These are phyloP conservation scores for Irpex rosettiformis DNA, from an alignment of 1,284 basidiomycete genomes.

Conservation along the genomic window DNA sequence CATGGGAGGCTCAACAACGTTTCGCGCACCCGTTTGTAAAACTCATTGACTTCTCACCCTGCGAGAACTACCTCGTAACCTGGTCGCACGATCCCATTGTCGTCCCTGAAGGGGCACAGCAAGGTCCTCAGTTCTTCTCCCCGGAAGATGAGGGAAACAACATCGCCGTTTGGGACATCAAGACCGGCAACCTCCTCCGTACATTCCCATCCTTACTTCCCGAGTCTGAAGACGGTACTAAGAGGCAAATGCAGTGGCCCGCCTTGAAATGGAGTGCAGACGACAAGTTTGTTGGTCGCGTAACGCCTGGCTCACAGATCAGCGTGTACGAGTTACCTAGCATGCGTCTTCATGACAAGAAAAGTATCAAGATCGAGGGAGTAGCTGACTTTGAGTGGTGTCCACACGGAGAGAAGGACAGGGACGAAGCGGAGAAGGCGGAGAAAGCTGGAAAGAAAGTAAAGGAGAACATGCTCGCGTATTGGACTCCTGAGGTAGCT, in stretches of 20 bases:
- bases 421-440: slow-evolving; percentile 67
- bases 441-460: slow-evolving; percentile 50
- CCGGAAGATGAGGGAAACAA: slow-evolving; percentile 97
- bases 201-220: slow-evolving; percentile 78
- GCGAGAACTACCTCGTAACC: slow-evolving; percentile 96
- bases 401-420: slow-evolving; percentile 88
- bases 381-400: slow-evolving; percentile 99
- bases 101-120: slow-evolving; percentile 78
- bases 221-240: slow-evolving; percentile 54
- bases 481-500: slow-evolving; percentile 95
- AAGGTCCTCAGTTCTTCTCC: slow-evolving; percentile 86
- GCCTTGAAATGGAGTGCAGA: slow-evolving; percentile 98
- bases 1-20: slow-evolving; percentile 83
- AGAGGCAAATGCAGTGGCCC: slow-evolving; percentile 91
- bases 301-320: slow-evolving; percentile 89
- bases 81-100: slow-evolving; percentile 97
- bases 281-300: slow-evolving; percentile 91
- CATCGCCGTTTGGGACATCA: slow-evolving; percentile 97
- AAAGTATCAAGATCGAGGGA: slow-evolving; percentile 97
- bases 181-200: slow-evolving; percentile 88
- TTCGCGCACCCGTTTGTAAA: slow-evolving; percentile 97
- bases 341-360: slow-evolving; percentile 96
- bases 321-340: slow-evolving; percentile 94
- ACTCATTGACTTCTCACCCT: slow-evolving; percentile 96
- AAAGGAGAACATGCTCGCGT: slow-evolving; percentile 93